Base-by-base conservation (phyloP, 2,329 filamentous ascomycete species). In the Didymella pinodella region DNA sequence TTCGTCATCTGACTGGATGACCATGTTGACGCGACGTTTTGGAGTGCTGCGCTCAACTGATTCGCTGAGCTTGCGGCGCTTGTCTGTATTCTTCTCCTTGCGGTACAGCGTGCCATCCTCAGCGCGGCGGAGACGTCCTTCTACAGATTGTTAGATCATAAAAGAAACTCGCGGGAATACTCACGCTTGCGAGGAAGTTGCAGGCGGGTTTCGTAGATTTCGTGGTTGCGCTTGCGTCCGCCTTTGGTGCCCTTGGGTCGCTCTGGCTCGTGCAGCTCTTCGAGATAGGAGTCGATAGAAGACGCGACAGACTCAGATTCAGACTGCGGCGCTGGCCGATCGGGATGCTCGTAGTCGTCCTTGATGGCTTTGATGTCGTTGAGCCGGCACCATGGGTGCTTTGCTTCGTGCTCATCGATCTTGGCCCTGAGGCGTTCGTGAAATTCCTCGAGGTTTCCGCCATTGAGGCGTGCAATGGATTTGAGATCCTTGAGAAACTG, bases 401-500 rank as follows among this genome's bases (percentile, higher is more conserved):
- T 69, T 3, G 61, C 49, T 28, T 68, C 66, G 38, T 74, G 71
- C 32, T 61, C 52, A 14, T 53, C 61, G 20, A 75, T 62, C 46
- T 72, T 72, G 2, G 55, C 65, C 31, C 67, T 62, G 29, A 76
- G 57, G 45, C 71, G 68, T 1, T 29, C 50, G 7, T 75, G 72
- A 26, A 75, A 73, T 11, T 55, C 57, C 4, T 54, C 54, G 16
- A 76, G 63, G 8, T 74, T 60, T 1, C 67, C 67, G 3, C 62
- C 63, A 36, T 67, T 72, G 43, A 75, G 59, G 40, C 70, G 71
- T 7, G 71, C 67, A n/a, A 75, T 75, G 11, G 70, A 62, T 51
- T 67, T 66, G 18, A 75, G 62, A 20, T 73, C 69, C 48, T 73
- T 74, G 49, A 76, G 68, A n/a, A 76, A 75, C 52, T 75, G 72